Conservation (phyloP, 1,139 yeast species). For the Magnusiomyces fungicola region DNA sequence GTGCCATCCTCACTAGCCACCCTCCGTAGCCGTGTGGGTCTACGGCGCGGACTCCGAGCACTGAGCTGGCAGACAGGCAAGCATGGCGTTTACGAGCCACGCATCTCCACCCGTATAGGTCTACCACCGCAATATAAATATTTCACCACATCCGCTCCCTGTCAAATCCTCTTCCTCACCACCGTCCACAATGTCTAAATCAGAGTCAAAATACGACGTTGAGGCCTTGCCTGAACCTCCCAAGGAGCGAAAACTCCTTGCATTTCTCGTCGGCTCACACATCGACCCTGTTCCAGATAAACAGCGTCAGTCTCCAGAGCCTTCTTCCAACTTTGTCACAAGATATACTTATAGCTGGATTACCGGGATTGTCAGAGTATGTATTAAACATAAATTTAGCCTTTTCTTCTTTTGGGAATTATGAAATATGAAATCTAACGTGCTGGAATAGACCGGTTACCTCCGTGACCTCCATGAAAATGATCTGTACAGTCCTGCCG, state of each 20-base stretch:
- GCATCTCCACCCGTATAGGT: background rate
- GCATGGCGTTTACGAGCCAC: too few species aligned
- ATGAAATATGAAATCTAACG: conserved; percentile 24
- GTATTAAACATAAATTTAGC: too few species aligned
- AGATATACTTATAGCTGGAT: background rate
- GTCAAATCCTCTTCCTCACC: background rate
- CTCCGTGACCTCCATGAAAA: conserved; percentile 55
- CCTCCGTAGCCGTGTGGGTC: too few species aligned
- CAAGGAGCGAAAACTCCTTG: conserved; percentile 15
- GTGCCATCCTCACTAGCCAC: too few species aligned
- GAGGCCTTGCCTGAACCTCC: background rate
- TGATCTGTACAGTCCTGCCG: conserved; percentile 52
- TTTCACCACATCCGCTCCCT: background rate
- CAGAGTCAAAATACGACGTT: background rate
- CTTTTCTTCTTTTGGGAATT: conserved; percentile 1
- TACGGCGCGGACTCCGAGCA: too few species aligned
- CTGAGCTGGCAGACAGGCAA: too few species aligned
- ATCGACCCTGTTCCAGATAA: conserved; percentile 29
- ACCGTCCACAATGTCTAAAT: background rate
- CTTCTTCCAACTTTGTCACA: conserved; percentile 17
- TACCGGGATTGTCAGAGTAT: background rate
- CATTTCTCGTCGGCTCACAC: conserved; percentile 24
- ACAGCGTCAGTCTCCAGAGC: conserved; percentile 26
- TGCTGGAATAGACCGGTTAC: conserved; percentile 43
- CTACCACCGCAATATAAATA: background rate